Conservation (phyloP, 192 early-diverging fungal species). For the Backusella parvicylindrica region DNA sequence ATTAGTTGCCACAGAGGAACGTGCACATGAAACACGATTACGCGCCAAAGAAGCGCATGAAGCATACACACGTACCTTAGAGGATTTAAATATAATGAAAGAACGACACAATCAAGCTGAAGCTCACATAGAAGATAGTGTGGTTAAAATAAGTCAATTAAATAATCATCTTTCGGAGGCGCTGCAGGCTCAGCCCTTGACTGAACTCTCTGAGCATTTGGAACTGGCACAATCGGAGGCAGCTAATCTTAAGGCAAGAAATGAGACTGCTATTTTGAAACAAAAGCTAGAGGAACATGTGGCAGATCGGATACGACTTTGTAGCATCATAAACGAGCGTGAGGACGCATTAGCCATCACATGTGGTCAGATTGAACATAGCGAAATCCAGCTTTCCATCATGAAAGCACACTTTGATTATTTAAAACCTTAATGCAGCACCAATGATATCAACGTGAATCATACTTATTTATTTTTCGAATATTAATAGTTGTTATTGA, state of each 20-base stretch:
- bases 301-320: slow-evolving; percentile 35
- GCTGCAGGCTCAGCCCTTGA: slow-evolving; percentile 23
- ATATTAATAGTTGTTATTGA: background rate
- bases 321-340: slow-evolving; percentile 37
- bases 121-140: slow-evolving; percentile 35
- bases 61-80: slow-evolving; percentile 43
- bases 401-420: slow-evolving; percentile 24
- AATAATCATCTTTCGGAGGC: slow-evolving; percentile 10
- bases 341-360: slow-evolving; percentile 38
- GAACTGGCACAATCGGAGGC: slow-evolving; percentile 50
- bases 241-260: slow-evolving; percentile 38
- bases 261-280: slow-evolving; percentile 43
- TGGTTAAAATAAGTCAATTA: slow-evolving; percentile 19
- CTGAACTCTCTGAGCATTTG: slow-evolving; percentile 36
- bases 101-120: slow-evolving; percentile 40
- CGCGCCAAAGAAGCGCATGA: slow-evolving; percentile 49
- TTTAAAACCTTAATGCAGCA: background rate
- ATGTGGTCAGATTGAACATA: slow-evolving; percentile 39
- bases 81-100: slow-evolving; percentile 41
- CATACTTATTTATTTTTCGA: background rate
- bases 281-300: slow-evolving; percentile 36
- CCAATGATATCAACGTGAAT: background rate
- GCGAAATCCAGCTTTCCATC: slow-evolving; percentile 41
- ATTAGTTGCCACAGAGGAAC: slow-evolving; percentile 38
- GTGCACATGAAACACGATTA: slow-evolving; percentile 37